Conservation (phyloP, 2,329 filamentous ascomycete genomes). For the Pseudopyrenochaeta lycopersici region DNA sequence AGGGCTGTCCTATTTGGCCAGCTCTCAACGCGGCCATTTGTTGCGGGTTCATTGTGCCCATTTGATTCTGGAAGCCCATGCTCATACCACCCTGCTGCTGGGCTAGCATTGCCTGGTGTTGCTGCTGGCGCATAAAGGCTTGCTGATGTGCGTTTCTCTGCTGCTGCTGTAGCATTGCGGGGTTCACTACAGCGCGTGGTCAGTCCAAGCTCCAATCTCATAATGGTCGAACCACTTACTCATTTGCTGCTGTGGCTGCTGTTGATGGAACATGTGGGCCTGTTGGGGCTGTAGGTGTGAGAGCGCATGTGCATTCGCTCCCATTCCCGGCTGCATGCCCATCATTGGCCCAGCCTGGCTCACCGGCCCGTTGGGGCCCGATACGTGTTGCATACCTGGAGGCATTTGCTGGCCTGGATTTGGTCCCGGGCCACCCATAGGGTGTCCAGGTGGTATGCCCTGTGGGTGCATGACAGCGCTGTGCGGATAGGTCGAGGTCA, state of each 20-base stretch:
- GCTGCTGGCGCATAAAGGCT: constrained; percentile 58
- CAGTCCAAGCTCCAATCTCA: constrained; percentile 6
- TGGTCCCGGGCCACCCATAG: constrained; percentile 72
- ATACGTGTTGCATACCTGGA: constrained; percentile 75
- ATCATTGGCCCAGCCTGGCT: constrained; percentile 77
- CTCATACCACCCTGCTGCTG: constrained; percentile 65
- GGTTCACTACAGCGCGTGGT: constrained; percentile 44
- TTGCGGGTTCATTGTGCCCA: constrained; percentile 58
- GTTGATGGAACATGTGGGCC: constrained; percentile 63
- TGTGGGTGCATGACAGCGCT: constrained; percentile 78
- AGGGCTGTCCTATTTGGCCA: constrained; percentile 31
- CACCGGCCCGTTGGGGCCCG: constrained; percentile 73
- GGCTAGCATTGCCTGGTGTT: constrained; percentile 63
- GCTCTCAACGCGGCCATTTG: constrained; percentile 39
- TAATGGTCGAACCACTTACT: constrained; percentile 40
- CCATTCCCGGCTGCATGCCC: constrained; percentile 76
- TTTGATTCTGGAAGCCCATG: constrained; percentile 63
- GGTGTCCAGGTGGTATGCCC: constrained; percentile 71
- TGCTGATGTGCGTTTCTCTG: constrained; percentile 53
- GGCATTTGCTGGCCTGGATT: constrained; percentile 75
- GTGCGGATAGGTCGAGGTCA: constrained; percentile 72
- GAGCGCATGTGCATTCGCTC: constrained; percentile 72
- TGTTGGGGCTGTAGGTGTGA: constrained; percentile 75
- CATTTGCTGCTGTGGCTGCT: constrained; percentile 57
- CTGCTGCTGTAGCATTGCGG: constrained; percentile 55